phyloP scores from a whole-genome alignment of 106 monocot genomes.

The Dioscorea dumetorum region DNA sequence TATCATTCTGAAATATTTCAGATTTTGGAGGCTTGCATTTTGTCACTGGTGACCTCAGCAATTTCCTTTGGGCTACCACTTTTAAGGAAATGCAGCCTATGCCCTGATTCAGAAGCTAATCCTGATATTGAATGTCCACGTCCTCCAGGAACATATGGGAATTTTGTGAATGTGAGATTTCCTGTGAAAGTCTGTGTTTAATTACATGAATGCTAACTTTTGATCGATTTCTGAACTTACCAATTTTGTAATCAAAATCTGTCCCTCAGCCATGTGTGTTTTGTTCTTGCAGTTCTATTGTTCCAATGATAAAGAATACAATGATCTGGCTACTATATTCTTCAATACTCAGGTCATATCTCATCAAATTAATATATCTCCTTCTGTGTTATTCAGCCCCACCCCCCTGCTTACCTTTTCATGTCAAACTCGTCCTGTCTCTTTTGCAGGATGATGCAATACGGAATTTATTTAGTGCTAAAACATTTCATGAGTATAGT shows the following conservation, averaged over 20 bases:
- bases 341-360: slow-evolving; percentile 89
- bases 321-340: slow-evolving; percentile 98
- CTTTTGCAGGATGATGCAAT: slow-evolving; percentile 95
- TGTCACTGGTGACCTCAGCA: slow-evolving; percentile 80
- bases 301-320: slow-evolving; percentile 80
- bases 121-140: slow-evolving; percentile 87
- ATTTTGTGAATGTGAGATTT: slow-evolving; percentile 83
- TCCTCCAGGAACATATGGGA: slow-evolving; percentile 92
- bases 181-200: neutral
- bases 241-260: too few relatives aligned
- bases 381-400: too few relatives aligned
- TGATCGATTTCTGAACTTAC: too few relatives aligned
- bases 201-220: too few relatives aligned
- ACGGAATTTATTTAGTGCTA: slow-evolving; percentile 97
- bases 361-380: neutral
- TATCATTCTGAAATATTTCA: slow-evolving; percentile 18
- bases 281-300: slow-evolving; percentile 76
- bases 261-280: neutral
- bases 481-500: slow-evolving; percentile 97
- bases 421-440: neutral
- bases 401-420: too few relatives aligned
- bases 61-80: slow-evolving; percentile 92
- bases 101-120: slow-evolving; percentile 66
- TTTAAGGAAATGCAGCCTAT: slow-evolving; percentile 86
- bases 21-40: slow-evolving; percentile 86